Percentiles rank a stretch among this genome's conserved stretches.
Evolutionary conservation across 441 rosid species (phyloP).

Genomic region (Geranium incanum): DNA sequence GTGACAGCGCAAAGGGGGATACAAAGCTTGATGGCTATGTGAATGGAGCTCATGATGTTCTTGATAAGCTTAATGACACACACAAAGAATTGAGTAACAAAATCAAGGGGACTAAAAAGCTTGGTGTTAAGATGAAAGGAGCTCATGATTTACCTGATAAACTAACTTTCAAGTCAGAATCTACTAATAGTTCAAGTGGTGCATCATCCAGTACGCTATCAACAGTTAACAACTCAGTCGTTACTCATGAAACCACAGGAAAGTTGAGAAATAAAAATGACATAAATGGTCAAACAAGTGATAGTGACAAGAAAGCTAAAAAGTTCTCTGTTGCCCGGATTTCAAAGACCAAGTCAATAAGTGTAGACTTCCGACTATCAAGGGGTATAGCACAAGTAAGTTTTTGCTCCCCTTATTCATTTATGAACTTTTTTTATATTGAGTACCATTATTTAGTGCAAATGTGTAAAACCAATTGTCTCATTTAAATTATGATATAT

Average conservation of each 20-base stretch:
- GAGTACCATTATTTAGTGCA: conserved; percentile 5
- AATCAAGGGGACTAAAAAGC: conserved; percentile 25
- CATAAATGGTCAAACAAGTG: conserved; percentile 32
- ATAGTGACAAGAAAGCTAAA: conserved; percentile 46
- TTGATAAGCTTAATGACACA: too few species aligned
- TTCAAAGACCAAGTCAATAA: conserved; percentile 72
- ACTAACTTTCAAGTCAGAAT: conserved; percentile 33
- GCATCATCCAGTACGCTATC: conserved; percentile 35
- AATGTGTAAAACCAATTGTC: too few species aligned
- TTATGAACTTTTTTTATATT: conserved; percentile 4
- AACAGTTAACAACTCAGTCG: conserved; percentile 32
- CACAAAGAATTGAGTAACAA: too few species aligned
- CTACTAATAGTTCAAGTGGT: conserved; percentile 26
- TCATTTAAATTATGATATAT: too few species aligned
- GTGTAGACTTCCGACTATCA: conserved; percentile 86
- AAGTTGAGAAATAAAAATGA: conserved; percentile 35
- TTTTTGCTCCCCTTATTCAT: conserved; percentile 9
- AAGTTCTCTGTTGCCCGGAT: conserved; percentile 56
- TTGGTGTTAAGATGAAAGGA: conserved; percentile 28
- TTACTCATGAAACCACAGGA: conserved; percentile 40
- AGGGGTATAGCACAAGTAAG: conserved; percentile 95
- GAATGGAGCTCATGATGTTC: neutral
- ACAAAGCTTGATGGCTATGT: conserved; percentile 22
- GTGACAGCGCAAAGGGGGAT: conserved; percentile 22
- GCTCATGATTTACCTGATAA: conserved; percentile 26